Evolutionary conservation across 2,329 filamentous ascomycete genomes (phyloP).

Genomic region (Escovopsis weberi): DNA sequence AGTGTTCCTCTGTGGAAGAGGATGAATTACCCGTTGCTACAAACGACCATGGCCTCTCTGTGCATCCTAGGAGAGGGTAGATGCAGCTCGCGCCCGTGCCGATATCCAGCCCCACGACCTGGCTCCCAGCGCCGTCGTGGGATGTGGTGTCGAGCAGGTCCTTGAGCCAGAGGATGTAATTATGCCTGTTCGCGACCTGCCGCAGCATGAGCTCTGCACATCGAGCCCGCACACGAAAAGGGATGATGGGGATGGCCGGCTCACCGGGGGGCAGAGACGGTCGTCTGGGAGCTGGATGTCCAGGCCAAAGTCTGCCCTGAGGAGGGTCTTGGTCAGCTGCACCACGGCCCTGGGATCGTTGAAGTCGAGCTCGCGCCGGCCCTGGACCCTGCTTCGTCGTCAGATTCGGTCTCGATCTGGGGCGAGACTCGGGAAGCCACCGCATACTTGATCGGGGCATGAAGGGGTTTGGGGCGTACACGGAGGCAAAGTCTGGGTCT

Average conservation of each 20-base stretch:
- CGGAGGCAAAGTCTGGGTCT: slow-evolving; percentile 26
- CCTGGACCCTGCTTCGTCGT: slow-evolving; percentile 10
- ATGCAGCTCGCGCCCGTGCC: slow-evolving; percentile 87
- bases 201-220: neutral
- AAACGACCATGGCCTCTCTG: slow-evolving; percentile 59
- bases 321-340: slow-evolving; percentile 67
- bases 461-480: slow-evolving; percentile 18
- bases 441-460: neutral
- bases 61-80: slow-evolving; percentile 70
- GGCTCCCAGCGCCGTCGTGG: slow-evolving; percentile 32
- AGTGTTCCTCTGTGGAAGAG: neutral
- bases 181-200: slow-evolving; percentile 54
- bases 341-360: slow-evolving; percentile 60
- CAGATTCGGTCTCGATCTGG: neutral
- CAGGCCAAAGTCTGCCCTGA: slow-evolving; percentile 63
- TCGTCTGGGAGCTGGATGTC: slow-evolving; percentile 57
- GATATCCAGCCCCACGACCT: slow-evolving; percentile 62
- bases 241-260: slow-evolving; percentile 6
- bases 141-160: slow-evolving; percentile 59
- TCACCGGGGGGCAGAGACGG: slow-evolving; percentile 73
- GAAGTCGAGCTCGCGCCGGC: slow-evolving; percentile 54
- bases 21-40: slow-evolving; percentile 39
- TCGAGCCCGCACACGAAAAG: neutral
- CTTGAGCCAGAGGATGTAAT: slow-evolving; percentile 85
- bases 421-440: no score